These are phyloP conservation scores for Candolleomyces eurysporus DNA, from an alignment of 768 basidiomycete species.

Conservation along the genomic window DNA sequence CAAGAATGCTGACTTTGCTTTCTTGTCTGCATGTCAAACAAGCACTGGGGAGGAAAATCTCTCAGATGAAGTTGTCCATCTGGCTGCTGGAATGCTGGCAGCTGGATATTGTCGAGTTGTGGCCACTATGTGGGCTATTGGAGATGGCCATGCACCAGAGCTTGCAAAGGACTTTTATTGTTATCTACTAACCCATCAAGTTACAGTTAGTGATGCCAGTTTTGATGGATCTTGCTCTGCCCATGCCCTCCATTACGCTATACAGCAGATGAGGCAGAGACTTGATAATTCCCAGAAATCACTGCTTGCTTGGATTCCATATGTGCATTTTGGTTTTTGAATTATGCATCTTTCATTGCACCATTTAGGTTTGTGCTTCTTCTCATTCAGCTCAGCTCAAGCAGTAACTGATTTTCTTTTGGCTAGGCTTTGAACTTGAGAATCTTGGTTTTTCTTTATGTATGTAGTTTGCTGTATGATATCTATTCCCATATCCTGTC, in stretches of 20 bases:
- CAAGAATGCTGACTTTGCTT: slow-evolving; percentile 26
- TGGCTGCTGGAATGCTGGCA: slow-evolving; percentile 36
- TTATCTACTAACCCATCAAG: too few species aligned
- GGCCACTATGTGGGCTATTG: slow-evolving; percentile 40
- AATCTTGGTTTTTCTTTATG: too few species aligned
- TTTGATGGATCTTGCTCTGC: slow-evolving; percentile 12
- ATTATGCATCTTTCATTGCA: too few species aligned
- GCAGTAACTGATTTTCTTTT: too few species aligned
- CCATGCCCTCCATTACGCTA: slow-evolving; percentile 16
- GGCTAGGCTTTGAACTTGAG: too few species aligned
- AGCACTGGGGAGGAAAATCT: slow-evolving; percentile 23
- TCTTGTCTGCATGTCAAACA: slow-evolving; percentile 42
- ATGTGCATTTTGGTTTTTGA: too few species aligned
- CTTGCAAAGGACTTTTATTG: slow-evolving; percentile 14
- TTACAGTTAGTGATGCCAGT: background rate
- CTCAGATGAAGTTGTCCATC: slow-evolving; percentile 26
- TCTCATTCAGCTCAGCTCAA: too few species aligned
- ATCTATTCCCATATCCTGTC: too few species aligned
- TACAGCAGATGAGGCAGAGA: slow-evolving; percentile 4
- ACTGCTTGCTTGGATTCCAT: background rate
- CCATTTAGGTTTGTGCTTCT: too few species aligned
- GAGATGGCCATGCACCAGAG: slow-evolving; percentile 27
- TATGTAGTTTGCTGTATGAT: too few species aligned
- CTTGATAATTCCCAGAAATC: background rate
- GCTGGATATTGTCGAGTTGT: slow-evolving; percentile 24